Base-by-base conservation (phyloP, 345 rosid species). In the Camelina neglecta region DNA sequence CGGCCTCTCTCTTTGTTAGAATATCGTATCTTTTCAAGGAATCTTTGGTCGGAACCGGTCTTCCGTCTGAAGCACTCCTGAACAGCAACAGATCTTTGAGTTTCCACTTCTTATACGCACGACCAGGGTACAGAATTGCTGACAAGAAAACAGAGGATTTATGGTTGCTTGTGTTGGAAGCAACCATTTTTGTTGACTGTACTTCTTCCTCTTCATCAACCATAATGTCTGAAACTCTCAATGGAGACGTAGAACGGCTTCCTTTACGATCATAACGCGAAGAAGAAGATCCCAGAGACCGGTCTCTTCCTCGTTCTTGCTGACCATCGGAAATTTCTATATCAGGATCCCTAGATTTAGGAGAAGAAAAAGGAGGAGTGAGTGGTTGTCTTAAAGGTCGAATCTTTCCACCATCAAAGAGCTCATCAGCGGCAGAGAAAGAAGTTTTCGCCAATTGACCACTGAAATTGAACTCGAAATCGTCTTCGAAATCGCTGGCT, bases 31-130 rank as follows among this genome's bases (percentile, higher is more conserved):
- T 87, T n/a, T 77, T 79, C 36, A 88, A 66, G 1, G 85, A 78
- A 29, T 86, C 89, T 33, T 78, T 72, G 48, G 79, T 73, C 5
- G 93, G 82, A 60, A 67, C 71, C 0, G 93, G 91, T 45, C 97
- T 81, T 5, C 99, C 98, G 72, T 95, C 98, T 0, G 98, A 95
- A 0, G 98, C 97, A 18, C 98, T 95, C 51, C 99, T 83, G 76
- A 92, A 95, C 15, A 94, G 69, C 53, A 92, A 64, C 0, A 95
- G 83, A 73, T 95, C 96, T 75, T 84, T 89, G 54, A 95, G 75
- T 71, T 86, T 92, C 99, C 99, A 95, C 79, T 95, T 92, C 68
- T 78, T 85, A 74, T 82, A 78, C 0, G 79, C 79, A 71, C 80
- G 83, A 0, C 79, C 69, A 5, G 95, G 76, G 60, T 85, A 89